Evolutionary conservation across 2,329 filamentous ascomycete genomes (phyloP).

Genomic region (Emydomyces testavorans): DNA sequence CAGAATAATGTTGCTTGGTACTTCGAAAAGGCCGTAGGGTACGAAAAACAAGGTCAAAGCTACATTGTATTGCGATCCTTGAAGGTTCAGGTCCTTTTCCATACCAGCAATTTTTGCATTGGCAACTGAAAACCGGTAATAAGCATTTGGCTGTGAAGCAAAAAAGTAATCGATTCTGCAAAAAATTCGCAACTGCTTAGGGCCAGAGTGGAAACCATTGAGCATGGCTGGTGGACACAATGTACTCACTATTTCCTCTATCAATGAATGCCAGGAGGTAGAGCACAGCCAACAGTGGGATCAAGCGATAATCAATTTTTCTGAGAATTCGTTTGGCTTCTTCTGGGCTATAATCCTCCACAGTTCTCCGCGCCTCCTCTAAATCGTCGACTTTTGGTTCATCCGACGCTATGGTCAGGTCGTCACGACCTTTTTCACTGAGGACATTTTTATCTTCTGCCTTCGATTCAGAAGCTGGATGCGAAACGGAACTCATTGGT

Average conservation of each 20-base stretch:
- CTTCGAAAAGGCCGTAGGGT: conserved; percentile 31
- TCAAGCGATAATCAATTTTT: conserved; percentile 33
- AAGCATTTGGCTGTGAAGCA: background rate
- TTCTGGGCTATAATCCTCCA: conserved; percentile 13
- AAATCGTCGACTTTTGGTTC: conserved; percentile 10
- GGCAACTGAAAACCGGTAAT: conserved; percentile 19
- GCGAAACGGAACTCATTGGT: conserved; percentile 3
- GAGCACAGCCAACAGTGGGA: conserved; percentile 33
- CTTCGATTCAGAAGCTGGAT: background rate
- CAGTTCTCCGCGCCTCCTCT: conserved; percentile 7
- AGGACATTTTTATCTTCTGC: background rate
- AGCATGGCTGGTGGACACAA: background rate
- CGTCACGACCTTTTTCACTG: background rate
- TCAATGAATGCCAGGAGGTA: conserved; percentile 69
- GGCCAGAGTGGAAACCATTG: background rate
- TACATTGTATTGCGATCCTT: conserved; percentile 31
- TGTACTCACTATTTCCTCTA: conserved; percentile 32
- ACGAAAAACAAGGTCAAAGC: conserved; percentile 32
- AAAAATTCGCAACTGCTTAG: background rate
- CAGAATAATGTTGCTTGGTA: conserved; percentile 35
- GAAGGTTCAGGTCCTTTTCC: conserved; percentile 22
- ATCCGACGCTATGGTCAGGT: background rate
- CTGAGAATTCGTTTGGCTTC: conserved; percentile 23
- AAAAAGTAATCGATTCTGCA: background rate
- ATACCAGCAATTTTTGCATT: conserved; percentile 30